Evolutionary conservation across 768 basidiomycete genomes (phyloP).

Genomic region (Hericium erinaceus): DNA sequence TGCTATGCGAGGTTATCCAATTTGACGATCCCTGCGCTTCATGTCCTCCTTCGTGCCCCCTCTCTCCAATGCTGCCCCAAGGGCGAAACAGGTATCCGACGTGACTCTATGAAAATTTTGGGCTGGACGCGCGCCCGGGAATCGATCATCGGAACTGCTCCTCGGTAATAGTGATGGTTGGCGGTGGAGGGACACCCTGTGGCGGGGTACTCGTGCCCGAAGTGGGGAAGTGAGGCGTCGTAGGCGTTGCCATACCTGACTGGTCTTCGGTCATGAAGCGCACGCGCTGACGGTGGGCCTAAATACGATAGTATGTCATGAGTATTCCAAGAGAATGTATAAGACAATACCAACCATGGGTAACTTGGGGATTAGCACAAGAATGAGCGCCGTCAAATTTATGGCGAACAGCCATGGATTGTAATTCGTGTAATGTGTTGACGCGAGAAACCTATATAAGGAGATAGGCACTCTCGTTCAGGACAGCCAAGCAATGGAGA

Average conservation of each 20-base stretch:
- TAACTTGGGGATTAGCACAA: conserved; percentile 91
- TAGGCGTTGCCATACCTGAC: conserved; percentile 61
- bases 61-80: no score
- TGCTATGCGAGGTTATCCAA: no score
- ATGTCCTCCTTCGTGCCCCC: no score
- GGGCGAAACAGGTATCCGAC: no score
- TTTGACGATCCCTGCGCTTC: no score
- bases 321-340: no score
- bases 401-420: conserved; percentile 89
- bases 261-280: conserved; percentile 60
- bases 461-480: not conserved
- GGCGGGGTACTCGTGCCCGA: conserved; percentile 37
- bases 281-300: conserved; percentile 80
- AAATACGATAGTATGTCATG: not conserved
- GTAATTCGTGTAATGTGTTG: conserved; percentile 97
- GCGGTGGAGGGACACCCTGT: conserved; percentile 18
- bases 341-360: conserved; percentile 55
- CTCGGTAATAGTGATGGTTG: conserved; percentile 33
- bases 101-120: no score
- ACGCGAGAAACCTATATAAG: conserved; percentile 72
- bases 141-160: conserved; percentile 31
- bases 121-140: no score
- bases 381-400: conserved; percentile 71
- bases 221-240: conserved; percentile 46
- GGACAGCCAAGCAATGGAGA: conserved; percentile 2